These are phyloP conservation scores for Cyberlindnera samutprakarnensis DNA, from an alignment of 805 yeast genomes.

Conservation along the genomic window DNA sequence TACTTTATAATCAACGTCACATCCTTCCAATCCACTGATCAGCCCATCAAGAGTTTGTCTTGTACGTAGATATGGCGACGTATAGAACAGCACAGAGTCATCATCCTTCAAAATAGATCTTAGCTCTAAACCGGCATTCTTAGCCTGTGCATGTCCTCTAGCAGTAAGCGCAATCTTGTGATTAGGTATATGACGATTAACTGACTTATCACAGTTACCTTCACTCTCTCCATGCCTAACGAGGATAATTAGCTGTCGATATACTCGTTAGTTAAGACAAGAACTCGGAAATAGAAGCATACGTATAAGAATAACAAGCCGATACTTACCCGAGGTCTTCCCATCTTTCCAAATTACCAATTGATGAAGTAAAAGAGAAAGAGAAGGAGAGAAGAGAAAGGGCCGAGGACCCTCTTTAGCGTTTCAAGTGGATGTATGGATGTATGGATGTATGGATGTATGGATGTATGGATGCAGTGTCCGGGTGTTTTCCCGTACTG, in stretches of 20 bases:
- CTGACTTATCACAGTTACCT: constrained; percentile 79
- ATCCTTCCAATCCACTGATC: constrained; percentile 41
- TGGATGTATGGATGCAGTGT: too few species aligned
- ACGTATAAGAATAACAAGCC: background rate
- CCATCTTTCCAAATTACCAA: too few species aligned
- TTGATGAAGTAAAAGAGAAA: too few species aligned
- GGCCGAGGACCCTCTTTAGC: too few species aligned
- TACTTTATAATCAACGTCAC: constrained; percentile 40
- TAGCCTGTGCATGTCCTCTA: constrained; percentile 60
- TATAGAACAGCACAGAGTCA: constrained; percentile 64
- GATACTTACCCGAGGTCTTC: constrained; percentile 20
- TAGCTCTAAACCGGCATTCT: constrained; percentile 49
- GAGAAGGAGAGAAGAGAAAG: too few species aligned
- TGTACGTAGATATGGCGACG: constrained; percentile 82
- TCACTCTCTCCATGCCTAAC: constrained; percentile 92
- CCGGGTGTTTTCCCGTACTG: too few species aligned
- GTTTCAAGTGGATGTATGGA: too few species aligned
- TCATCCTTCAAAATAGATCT: constrained; percentile 34
- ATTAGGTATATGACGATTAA: constrained; percentile 72
- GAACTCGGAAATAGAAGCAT: too few species aligned
- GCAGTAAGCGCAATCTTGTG: constrained; percentile 71
- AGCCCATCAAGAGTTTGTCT: constrained; percentile 77
- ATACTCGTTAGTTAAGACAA: background rate
- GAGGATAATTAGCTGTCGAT: constrained; percentile 48
- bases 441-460: too few species aligned